Evolutionary conservation across 73 alveolate genomes (phyloP), one percentile per base, ranked within the genome.

Genomic region (Tetrahymena borealis): DNA sequence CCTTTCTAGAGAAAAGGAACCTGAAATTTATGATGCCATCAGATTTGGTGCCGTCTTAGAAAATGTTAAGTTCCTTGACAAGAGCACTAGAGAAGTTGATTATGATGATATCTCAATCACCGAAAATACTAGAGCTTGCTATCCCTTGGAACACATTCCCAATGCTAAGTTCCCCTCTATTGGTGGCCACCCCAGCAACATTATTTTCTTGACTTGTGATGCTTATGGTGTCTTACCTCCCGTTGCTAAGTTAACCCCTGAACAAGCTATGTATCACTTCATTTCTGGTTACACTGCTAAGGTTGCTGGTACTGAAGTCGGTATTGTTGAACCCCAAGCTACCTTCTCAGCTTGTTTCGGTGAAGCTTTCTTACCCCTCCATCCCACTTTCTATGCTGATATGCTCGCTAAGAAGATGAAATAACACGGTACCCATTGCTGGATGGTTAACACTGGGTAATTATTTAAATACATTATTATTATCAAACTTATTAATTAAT

Each of bases 181-280:
- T 41, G 99, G 97, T 6, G 98, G 98, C 11, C 99, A 98, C 93
- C 99, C 99, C 4, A 95, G 97, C 96, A 98, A 97, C 96, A 98
- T 98, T 91, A 95, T 98, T 91, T 96, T 97, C 97, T 95, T 97
- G 77, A 98, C 99, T 36, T 98, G 99, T 94, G 99, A 98, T 94
- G 99, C 99, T 40, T 96, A 94, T 90, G 99, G 99, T 32, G 98
- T 98, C 10, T 96, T 98, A 91, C 99, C 99, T n/a, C 99, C 99
- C 32, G 98, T 98, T 32, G 93, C 99, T 32, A 95, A 96, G 96
- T 95, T 98, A 41, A 97, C 98, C 78, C 96, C 96, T 28, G 98
- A 96, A 93, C 97, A 97, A 94, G 97, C 98, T 39, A 97, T 96
- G 98, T 97, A 98, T 93, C 99, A 98, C 97, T 98, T 98, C 96